Evolutionary conservation across 2,329 filamentous ascomycete species (phyloP).

Genomic region (Botrytis squamosa): DNA sequence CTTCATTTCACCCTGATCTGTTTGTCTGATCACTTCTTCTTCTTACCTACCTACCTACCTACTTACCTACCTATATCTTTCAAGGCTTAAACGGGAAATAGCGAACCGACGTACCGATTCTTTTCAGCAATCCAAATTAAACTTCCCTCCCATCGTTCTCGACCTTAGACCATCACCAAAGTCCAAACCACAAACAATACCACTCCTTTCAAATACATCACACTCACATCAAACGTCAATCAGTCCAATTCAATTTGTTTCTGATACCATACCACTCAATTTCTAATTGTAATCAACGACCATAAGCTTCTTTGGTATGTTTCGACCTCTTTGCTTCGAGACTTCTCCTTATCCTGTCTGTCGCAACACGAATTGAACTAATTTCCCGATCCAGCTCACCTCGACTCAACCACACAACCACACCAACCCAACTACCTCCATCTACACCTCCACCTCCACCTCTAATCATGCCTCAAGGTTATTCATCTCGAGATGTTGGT

Average conservation of each 20-base stretch:
- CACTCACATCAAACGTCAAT: not conserved
- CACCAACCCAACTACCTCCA: not conserved
- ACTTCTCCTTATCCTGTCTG: slow-evolving; percentile 13
- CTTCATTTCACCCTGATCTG: not conserved
- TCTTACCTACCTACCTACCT: not conserved
- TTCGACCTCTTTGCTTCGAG: not conserved
- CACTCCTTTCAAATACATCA: slow-evolving; percentile 2
- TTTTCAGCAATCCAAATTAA: slow-evolving; percentile 14
- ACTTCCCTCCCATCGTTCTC: slow-evolving; percentile 8
- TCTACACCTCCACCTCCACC: not conserved
- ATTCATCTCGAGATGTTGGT: slow-evolving; percentile 65
- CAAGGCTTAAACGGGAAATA: slow-evolving; percentile 13
- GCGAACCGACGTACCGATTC: slow-evolving; percentile 13
- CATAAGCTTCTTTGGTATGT: slow-evolving; percentile 3
- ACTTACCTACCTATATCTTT: not conserved
- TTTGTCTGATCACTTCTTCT: not conserved
- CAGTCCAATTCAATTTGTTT: not conserved
- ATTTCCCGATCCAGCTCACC: slow-evolving; percentile 13
- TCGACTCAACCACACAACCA: not conserved
- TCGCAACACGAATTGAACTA: slow-evolving; percentile 15
- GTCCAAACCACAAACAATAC: slow-evolving; percentile 3
- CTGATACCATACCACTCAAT: not conserved
- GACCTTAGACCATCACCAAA: slow-evolving; percentile 8
- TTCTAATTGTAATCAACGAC: slow-evolving; percentile 11
- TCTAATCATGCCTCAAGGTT: slow-evolving; percentile 57